phyloP scores from a whole-genome alignment of 1,284 basidiomycete genomes.

The Singerocomus rubriflavus region DNA sequence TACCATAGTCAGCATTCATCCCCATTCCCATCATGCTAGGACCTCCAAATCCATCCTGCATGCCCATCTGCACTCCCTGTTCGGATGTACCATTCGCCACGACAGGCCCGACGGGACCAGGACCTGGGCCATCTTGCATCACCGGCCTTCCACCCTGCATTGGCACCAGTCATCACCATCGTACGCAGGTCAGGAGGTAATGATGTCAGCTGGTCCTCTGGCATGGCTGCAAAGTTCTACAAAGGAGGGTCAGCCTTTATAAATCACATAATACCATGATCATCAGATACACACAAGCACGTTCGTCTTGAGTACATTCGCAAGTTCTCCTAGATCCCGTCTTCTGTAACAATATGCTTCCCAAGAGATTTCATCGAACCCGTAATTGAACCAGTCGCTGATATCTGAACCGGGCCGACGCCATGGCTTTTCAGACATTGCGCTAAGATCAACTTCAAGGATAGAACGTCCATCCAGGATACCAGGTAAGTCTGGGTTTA shows the following conservation, averaged over 20 bases:
- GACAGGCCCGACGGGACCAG: conserved; percentile 34
- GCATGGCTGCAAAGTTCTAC: conserved; percentile 78
- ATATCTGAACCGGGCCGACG: conserved; percentile 89
- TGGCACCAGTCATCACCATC: conserved; percentile 78
- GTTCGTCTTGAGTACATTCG: conserved; percentile 72
- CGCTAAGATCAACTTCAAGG: conserved; percentile 83
- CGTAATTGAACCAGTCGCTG: conserved; percentile 99
- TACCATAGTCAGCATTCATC: conserved; percentile 47
- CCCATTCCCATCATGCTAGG: conserved; percentile 57
- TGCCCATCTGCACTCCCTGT: conserved; percentile 40
- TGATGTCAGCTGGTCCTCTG: conserved; percentile 71
- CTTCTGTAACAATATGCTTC: conserved; percentile 87
- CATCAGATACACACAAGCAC: conserved; percentile 58
- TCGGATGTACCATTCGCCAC: conserved; percentile 40
- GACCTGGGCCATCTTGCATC: conserved; percentile 41
- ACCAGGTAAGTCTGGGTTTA: conserved; percentile 68
- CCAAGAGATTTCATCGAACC: conserved; percentile 97
- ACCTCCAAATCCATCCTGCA: conserved; percentile 47
- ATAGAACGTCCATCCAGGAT: conserved; percentile 79
- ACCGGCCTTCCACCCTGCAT: conserved; percentile 39
- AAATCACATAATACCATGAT: neutral
- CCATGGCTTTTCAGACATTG: conserved; percentile 90
- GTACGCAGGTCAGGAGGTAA: conserved; percentile 75
- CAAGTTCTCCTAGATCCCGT: conserved; percentile 76
- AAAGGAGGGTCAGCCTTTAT: conserved; percentile 4